These are phyloP conservation scores for Colletotrichum destructivum DNA, from an alignment of 2,329 filamentous ascomycete species.

Conservation along the genomic window DNA sequence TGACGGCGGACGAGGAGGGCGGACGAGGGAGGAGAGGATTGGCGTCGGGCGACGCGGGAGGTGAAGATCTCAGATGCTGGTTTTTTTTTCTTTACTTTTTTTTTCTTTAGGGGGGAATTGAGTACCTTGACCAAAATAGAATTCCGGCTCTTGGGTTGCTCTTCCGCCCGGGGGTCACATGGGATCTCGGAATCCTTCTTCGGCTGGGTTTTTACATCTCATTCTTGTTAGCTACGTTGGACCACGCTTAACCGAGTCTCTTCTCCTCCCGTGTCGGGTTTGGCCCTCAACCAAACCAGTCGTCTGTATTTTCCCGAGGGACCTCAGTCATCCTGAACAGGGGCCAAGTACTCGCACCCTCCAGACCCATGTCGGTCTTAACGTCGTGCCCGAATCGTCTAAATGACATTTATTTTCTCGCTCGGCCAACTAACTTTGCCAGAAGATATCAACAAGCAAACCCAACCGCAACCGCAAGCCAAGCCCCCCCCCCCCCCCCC, in stretches of 20 bases:
- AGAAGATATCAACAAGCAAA: background rate
- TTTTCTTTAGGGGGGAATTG: no score
- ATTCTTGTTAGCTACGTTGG: background rate
- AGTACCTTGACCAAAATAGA: background rate
- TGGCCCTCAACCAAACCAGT: background rate
- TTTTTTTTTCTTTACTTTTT: background rate
- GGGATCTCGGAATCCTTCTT: background rate
- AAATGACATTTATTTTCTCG: background rate
- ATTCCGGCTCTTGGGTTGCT: background rate
- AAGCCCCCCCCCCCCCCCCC: no score
- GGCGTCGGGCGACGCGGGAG: conserved; percentile 50
- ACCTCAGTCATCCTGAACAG: background rate
- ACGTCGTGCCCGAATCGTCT: background rate
- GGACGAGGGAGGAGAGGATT: conserved; percentile 57
- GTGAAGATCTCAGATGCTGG: conserved; percentile 8
- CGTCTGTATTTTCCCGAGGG: background rate
- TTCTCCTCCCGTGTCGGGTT: background rate
- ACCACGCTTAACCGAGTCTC: background rate
- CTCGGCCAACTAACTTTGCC: background rate
- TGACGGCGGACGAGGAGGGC: conserved; percentile 36
- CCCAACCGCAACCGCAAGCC: no score
- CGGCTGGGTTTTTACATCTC: background rate
- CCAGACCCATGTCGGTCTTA: background rate
- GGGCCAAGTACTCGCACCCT: background rate
- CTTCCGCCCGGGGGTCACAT: background rate